Percentiles rank a stretch among this genome's conserved stretches.
phyloP scores from a whole-genome alignment of 176 grass and related monocot species.

The Aegilops umbellulata region DNA sequence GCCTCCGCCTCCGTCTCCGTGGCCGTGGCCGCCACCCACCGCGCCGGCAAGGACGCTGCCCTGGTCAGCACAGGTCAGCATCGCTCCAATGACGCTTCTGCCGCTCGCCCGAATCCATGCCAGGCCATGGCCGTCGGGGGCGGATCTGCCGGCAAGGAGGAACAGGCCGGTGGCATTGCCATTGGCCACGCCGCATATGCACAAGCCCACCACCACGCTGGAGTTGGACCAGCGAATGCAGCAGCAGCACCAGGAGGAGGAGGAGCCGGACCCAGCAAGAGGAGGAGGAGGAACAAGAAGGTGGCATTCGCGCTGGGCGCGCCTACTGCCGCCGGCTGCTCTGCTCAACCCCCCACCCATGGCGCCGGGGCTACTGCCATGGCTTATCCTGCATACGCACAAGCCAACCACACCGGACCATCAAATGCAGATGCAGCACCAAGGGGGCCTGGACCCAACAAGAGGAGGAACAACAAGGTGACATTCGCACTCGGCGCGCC shows the following conservation, averaged over 20 bases:
- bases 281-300: not conserved
- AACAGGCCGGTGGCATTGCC: not conserved
- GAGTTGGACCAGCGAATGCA: not conserved
- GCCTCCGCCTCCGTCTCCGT: too few relatives aligned
- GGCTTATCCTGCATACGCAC: not conserved
- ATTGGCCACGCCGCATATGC: not conserved
- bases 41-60: not conserved
- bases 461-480: not conserved
- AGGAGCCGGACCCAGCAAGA: not conserved
- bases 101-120: not conserved
- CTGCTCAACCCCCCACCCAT: not conserved
- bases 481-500: not conserved
- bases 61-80: not conserved
- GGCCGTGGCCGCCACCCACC: not conserved
- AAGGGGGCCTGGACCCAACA: not conserved
- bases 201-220: not conserved
- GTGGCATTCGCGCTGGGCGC: not conserved
- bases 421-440: not conserved
- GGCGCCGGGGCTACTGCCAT: too few relatives aligned
- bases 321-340: not conserved
- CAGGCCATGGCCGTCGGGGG: not conserved
- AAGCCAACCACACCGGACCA: not conserved
- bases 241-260: not conserved
- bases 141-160: constrained; percentile 6
- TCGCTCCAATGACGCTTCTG: not conserved